A percentile compares a stretch with the other conserved stretches of the same genome.
Evolutionary conservation across 2,329 filamentous ascomycete genomes (phyloP).

Genomic region (Talaromyces albobiverticillius): DNA sequence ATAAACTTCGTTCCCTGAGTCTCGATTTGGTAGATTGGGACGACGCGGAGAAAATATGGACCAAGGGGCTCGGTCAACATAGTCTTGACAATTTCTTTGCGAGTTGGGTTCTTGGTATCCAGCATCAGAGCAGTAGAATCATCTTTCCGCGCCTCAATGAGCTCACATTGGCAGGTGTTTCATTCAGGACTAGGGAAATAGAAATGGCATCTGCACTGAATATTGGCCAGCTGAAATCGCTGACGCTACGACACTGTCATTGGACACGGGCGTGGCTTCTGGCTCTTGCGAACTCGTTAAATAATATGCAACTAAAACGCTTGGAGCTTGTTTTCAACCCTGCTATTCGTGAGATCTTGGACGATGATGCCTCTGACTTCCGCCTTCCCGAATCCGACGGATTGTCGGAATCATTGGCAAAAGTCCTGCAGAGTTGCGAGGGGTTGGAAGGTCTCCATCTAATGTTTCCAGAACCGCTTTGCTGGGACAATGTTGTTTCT

Average conservation of each 20-base stretch:
- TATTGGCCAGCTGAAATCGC: background rate
- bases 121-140: background rate
- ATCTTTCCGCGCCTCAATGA: background rate
- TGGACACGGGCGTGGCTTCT: background rate
- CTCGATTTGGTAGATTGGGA: background rate
- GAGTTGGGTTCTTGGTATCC: background rate
- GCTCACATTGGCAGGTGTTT: background rate
- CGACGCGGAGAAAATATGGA: background rate
- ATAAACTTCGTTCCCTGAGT: background rate
- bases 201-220: background rate
- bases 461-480: no score
- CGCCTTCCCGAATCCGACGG: no score
- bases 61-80: background rate
- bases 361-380: no score
- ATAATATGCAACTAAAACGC: background rate
- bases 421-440: no score
- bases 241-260: background rate
- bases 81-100: background rate
- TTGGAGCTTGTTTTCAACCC: background rate
- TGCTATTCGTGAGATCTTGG: no score
- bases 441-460: no score
- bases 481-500: no score
- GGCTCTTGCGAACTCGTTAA: background rate
- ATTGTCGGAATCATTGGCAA: no score
- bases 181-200: background rate